Conservation (phyloP, 345 rosid species). For the Murraya koenigii region DNA sequence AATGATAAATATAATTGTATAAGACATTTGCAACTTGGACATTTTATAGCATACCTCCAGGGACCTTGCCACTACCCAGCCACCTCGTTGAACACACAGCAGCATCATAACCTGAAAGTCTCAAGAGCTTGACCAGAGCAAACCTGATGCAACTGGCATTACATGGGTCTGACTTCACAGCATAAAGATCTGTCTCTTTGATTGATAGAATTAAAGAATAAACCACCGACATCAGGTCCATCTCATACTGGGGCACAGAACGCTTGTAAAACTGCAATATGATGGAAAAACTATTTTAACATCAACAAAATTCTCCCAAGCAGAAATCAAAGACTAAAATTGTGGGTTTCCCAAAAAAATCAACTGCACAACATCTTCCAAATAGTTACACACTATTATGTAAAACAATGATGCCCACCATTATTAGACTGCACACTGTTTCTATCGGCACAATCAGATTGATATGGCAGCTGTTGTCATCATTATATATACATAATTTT, state of each 20-base stretch:
- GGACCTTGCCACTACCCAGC: constrained; percentile 81
- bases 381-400: too few species aligned
- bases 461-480: too few species aligned
- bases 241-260: constrained; percentile 54
- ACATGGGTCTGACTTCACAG: constrained; percentile 61
- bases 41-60: constrained; percentile 65
- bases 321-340: too few species aligned
- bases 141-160: constrained; percentile 79
- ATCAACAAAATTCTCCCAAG: background rate
- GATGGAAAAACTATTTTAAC: background rate
- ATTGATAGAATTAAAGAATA: constrained; percentile 59
- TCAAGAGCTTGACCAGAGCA: constrained; percentile 66
- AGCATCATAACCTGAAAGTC: constrained; percentile 79
- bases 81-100: constrained; percentile 82
- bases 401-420: too few species aligned
- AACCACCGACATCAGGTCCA: constrained; percentile 57
- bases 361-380: too few species aligned
- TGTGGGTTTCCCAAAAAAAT: too few species aligned
- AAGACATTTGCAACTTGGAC: background rate
- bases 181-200: constrained; percentile 53
- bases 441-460: too few species aligned
- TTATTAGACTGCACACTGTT: too few species aligned
- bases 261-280: constrained; percentile 53
- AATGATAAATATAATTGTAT: background rate
- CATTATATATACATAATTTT: too few species aligned